Conservation (phyloP, 2,329 filamentous ascomycete species). For the Exserohilum rostratum region DNA sequence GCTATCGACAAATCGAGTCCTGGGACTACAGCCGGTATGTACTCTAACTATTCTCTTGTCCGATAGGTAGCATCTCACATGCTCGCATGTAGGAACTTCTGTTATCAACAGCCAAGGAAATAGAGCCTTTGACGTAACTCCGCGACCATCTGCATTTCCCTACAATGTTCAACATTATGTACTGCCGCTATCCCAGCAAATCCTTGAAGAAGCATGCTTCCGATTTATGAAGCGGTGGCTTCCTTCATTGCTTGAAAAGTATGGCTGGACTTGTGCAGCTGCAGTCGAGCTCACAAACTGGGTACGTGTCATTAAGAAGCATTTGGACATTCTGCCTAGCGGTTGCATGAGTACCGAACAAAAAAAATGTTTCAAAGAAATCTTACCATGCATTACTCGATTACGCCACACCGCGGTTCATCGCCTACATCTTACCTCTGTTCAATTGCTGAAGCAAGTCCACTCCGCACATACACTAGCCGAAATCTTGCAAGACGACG, state of each 20-base stretch:
- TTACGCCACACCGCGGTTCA: slow-evolving; percentile 2
- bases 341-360: slow-evolving; percentile 1
- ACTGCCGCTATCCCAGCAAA: slow-evolving; percentile 43
- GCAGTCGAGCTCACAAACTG: slow-evolving; percentile 49
- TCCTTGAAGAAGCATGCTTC: slow-evolving; percentile 51
- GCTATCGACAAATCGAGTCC: not conserved
- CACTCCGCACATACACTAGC: slow-evolving; percentile 2
- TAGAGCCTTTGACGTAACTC: not conserved
- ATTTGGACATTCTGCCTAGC: slow-evolving; percentile 4
- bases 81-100: not conserved
- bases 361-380: not conserved
- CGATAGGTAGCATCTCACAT: not conserved
- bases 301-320: slow-evolving; percentile 30
- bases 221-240: slow-evolving; percentile 46
- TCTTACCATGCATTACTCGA: not conserved
- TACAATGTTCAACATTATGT: slow-evolving; percentile 48
- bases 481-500: slow-evolving; percentile 1
- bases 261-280: slow-evolving; percentile 42
- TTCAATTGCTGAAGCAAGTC: not conserved
- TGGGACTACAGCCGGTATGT: not conserved
- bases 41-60: not conserved
- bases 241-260: slow-evolving; percentile 34
- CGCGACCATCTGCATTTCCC: slow-evolving; percentile 26
- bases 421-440: slow-evolving; percentile 2
- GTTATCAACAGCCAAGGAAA: not conserved